These are phyloP conservation scores for Sporothrix pseudoabietina DNA, from an alignment of 2,329 filamentous ascomycete genomes.

Conservation along the genomic window DNA sequence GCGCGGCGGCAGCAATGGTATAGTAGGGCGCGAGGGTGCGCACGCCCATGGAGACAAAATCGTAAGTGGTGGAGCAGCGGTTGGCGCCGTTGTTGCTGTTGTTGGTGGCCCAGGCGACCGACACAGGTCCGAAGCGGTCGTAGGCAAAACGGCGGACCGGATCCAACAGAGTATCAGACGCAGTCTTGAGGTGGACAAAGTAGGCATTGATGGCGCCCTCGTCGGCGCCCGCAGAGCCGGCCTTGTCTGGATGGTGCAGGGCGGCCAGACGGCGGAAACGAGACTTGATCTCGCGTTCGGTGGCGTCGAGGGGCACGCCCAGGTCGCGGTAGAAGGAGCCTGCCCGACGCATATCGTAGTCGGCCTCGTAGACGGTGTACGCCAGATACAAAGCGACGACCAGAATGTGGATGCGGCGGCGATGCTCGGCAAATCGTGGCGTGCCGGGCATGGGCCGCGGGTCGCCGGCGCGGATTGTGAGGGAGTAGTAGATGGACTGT, in stretches of 20 bases:
- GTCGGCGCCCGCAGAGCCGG: slow-evolving; percentile 42
- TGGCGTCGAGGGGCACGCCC: slow-evolving; percentile 66
- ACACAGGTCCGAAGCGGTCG: slow-evolving; percentile 79
- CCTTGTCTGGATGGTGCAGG: slow-evolving; percentile 83
- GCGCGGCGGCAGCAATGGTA: slow-evolving; percentile 54
- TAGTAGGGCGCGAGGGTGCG: slow-evolving; percentile 64
- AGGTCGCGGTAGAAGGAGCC: slow-evolving; percentile 81
- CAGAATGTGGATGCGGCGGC: slow-evolving; percentile 77
- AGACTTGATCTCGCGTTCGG: slow-evolving; percentile 77
- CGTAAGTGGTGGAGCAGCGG: slow-evolving; percentile 66
- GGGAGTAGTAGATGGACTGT: slow-evolving; percentile 80
- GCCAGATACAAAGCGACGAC: slow-evolving; percentile 82
- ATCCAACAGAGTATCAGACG: slow-evolving; percentile 79
- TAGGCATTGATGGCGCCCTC: slow-evolving; percentile 47
- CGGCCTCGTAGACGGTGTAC: slow-evolving; percentile 91
- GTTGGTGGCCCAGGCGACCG: slow-evolving; percentile 60
- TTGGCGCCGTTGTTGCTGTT: not conserved
- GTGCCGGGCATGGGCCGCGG: slow-evolving; percentile 72
- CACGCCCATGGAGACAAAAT: slow-evolving; percentile 70
- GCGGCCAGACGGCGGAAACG: slow-evolving; percentile 77
- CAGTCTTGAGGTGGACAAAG: slow-evolving; percentile 82
- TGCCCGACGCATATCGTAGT: slow-evolving; percentile 71
- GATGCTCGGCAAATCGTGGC: slow-evolving; percentile 71
- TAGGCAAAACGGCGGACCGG: slow-evolving; percentile 81
- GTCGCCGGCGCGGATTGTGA: slow-evolving; percentile 87